Evolutionary conservation across 345 rosid genomes (phyloP), one percentile per base, ranked within the genome.

Genomic region (Acer saccharum): DNA sequence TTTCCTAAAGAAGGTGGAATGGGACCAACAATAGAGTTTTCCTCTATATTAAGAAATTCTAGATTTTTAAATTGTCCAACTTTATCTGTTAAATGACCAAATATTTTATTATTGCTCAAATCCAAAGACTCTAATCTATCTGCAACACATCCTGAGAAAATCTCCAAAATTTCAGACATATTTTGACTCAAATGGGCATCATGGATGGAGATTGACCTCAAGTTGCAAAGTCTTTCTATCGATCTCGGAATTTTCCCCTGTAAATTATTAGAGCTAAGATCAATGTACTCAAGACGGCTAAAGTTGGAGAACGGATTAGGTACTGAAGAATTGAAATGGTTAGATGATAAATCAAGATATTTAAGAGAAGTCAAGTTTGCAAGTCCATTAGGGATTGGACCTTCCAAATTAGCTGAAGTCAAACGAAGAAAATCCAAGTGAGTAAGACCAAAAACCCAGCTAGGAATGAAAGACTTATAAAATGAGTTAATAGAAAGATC

Each of bases 371-470:
- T 64, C 13, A 78, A 21, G 46, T 78, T 78, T 52, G 18, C 18
- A 14, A 62, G 68, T 13, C 23, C 5, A 60, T 8, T 7, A 11
- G 68, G 68, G 5, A 73, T 73, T 41, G 20, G 21, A 41, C 76
- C 76, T 20, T 5, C 18, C 7, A 73, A 43, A 60, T 7, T 20
- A 16, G 75, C 72, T 3, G 1, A 2, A 10, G 16, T 35, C 10
- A 82, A 27, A 65, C 80, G 72, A 11, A 82, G 81, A 48, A 72
- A 69, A 2, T n/a, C 60, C 35, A 79, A 39, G 27, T 29, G 35
- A 1, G 3, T 35, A 4, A 82, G 78, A 35, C 58, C 54, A 50
- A 77, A 83, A 76, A 78, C 13, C 85, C 82, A 82, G 3, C 14
- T 17, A 32, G 50, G 70, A 61, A 77, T n/a, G 2, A 32, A 63